These are phyloP conservation scores for Euclidium syriacum DNA, from an alignment of 345 rosid species.

Conservation along the genomic window DNA sequence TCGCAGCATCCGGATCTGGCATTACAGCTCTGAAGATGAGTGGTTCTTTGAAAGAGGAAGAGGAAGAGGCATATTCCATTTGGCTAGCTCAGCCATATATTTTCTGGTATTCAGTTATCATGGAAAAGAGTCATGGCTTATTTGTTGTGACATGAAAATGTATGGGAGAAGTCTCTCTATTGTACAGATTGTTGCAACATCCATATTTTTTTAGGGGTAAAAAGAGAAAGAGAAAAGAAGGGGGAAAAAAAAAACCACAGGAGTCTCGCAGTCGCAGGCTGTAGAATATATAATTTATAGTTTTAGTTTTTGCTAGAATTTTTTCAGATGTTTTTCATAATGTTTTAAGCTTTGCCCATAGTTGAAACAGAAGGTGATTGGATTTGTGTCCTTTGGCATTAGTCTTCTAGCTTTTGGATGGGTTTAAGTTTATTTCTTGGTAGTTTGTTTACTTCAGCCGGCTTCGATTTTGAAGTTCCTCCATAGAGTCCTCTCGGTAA, in stretches of 20 bases:
- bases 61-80: constrained; percentile 18
- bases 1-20: constrained; percentile 82
- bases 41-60: background rate
- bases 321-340: background rate
- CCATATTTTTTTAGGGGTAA: constrained; percentile 21
- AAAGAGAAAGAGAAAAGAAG: background rate
- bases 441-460: background rate
- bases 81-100: constrained; percentile 27
- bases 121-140: constrained; percentile 22
- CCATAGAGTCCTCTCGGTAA: no score
- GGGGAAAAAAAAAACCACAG: background rate
- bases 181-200: constrained; percentile 34
- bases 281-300: constrained; percentile 21
- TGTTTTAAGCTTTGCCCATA: background rate
- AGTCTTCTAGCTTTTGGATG: background rate
- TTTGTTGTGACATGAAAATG: constrained; percentile 23
- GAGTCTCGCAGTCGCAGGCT: constrained; percentile 15
- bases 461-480: background rate
- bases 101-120: constrained; percentile 9
- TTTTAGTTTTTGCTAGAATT: background rate
- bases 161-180: constrained; percentile 25
- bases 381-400: background rate
- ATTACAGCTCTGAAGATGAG: constrained; percentile 75
- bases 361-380: background rate
- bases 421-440: background rate